Conservation (phyloP, 768 basidiomycete genomes). For the Collybia mongolica region DNA sequence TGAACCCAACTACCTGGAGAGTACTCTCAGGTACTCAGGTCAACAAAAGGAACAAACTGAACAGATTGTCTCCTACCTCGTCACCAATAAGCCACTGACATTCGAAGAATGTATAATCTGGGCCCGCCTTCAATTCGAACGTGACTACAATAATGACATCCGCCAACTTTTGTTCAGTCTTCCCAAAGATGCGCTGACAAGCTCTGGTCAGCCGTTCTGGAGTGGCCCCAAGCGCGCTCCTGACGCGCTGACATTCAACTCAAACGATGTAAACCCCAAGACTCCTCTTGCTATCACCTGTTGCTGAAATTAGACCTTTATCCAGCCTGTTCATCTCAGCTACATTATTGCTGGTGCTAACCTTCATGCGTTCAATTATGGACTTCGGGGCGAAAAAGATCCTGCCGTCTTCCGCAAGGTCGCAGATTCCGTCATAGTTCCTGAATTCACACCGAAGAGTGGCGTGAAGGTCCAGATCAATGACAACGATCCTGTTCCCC, state of each 20-base stretch:
- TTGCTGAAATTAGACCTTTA: conserved; percentile 6
- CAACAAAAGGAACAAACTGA: conserved; percentile 88
- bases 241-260: conserved; percentile 83
- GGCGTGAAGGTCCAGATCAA: conserved; percentile 92
- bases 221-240: conserved; percentile 98
- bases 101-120: conserved; percentile 98
- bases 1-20: conserved; percentile 94
- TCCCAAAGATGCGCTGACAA: conserved; percentile 91
- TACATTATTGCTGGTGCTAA: conserved; percentile 95
- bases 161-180: conserved; percentile 90
- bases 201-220: conserved; percentile 97
- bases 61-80: conserved; percentile 86
- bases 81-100: conserved; percentile 89
- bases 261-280: conserved; percentile 66
- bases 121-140: conserved; percentile 95
- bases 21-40: conserved; percentile 84
- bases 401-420: conserved; percentile 78
- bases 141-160: conserved; percentile 90
- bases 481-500: conserved; percentile 85
- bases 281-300: background rate
- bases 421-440: conserved; percentile 79
- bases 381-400: conserved; percentile 87
- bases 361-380: conserved; percentile 97
- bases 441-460: conserved; percentile 90
- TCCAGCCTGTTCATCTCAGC: conserved; percentile 77